These are phyloP conservation scores for Acer campestre DNA, from an alignment of 345 rosid species.

Conservation along the genomic window DNA sequence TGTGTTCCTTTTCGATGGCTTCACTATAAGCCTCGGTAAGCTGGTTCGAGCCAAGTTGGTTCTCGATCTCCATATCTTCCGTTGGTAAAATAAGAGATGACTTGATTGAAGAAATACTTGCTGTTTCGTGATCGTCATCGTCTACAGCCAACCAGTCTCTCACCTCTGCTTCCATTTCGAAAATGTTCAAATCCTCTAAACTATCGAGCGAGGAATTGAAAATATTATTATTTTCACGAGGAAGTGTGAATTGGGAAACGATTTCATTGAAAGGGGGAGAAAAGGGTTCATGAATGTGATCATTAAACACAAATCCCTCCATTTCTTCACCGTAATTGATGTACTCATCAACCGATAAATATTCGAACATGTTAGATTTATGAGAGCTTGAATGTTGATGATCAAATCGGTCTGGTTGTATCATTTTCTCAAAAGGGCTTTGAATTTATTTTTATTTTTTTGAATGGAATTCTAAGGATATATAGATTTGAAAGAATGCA, in stretches of 20 bases:
- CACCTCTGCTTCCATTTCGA: conserved; percentile 9
- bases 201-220: not conserved
- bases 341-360: not conserved
- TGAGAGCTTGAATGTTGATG: not conserved
- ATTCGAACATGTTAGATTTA: not conserved
- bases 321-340: not conserved
- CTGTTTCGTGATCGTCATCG: not conserved
- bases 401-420: not conserved
- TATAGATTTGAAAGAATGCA: too few relatives aligned
- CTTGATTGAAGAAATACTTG: not conserved
- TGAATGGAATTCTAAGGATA: not conserved
- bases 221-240: not conserved
- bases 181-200: conserved; percentile 8
- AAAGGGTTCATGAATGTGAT: not conserved
- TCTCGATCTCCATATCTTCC: conserved; percentile 11
- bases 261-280: conserved; percentile 7
- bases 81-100: conserved; percentile 14
- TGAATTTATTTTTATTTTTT: not conserved
- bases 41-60: conserved; percentile 8
- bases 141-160: conserved; percentile 13
- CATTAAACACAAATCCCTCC: not conserved
- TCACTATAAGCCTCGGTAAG: conserved; percentile 23
- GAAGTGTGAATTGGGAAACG: not conserved
- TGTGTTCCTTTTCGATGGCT: conserved; percentile 18
- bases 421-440: conserved; percentile 11